These are phyloP conservation scores for Malus orientalis DNA, from an alignment of 306 rosid species.

Conservation along the genomic window DNA sequence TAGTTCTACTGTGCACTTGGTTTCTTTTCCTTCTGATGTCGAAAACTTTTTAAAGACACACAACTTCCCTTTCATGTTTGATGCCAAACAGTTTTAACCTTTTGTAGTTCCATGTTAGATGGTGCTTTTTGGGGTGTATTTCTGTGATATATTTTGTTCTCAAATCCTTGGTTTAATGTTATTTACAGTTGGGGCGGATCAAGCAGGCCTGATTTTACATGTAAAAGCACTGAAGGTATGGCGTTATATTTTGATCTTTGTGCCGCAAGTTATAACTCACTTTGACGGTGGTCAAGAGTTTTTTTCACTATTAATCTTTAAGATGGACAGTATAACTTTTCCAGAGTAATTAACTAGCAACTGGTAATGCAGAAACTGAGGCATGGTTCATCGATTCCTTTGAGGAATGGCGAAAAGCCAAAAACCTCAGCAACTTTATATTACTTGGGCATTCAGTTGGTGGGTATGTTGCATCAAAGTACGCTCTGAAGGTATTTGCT, in stretches of 20 bases:
- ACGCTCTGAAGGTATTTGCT: constrained; percentile 73
- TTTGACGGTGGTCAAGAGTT: neutral
- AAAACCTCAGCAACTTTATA: constrained; percentile 76
- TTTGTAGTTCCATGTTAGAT: neutral
- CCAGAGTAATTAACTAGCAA: constrained; percentile 5
- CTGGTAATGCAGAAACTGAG: constrained; percentile 70
- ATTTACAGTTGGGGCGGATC: constrained; percentile 97
- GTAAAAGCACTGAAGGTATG: constrained; percentile 93
- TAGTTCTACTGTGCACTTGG: neutral
- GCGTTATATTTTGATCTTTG: neutral
- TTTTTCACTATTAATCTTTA: neutral
- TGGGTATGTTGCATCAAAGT: constrained; percentile 90
- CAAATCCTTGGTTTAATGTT: constrained; percentile 4
- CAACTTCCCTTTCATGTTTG: neutral
- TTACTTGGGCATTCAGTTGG: constrained; percentile 97
- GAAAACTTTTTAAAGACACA: neutral
- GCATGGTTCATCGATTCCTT: constrained; percentile 93
- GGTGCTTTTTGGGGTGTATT: neutral
- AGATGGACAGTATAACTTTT: neutral
- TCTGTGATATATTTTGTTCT: neutral
- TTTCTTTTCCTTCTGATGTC: neutral
- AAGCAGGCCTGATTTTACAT: constrained; percentile 96
- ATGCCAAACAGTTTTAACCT: neutral
- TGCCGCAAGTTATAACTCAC: neutral
- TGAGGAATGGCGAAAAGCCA: constrained; percentile 97